Evolutionary conservation across 495 filamentous ascomycete genomes (phyloP), one percentile per base, ranked within the genome.

Genomic region (Aspergillus sparsus): DNA sequence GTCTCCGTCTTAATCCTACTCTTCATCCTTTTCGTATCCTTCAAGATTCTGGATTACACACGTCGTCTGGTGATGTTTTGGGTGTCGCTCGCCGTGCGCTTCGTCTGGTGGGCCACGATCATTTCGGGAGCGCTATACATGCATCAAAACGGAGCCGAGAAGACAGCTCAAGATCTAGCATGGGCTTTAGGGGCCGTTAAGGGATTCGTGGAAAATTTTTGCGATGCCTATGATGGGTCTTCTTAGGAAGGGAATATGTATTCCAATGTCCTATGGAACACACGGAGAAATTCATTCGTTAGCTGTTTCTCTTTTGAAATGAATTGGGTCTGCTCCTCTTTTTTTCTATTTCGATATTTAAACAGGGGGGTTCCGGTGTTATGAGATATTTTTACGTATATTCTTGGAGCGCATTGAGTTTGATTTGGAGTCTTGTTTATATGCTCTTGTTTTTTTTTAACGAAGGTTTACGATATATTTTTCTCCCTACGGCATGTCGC

Each of bases 1-100:
- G 63, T 85, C 46, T 84, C 87, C 15, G 72, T 89, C 56, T 66
- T 86, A 6, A 68, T 82, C 37, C 72, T 89, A 12, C 63, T 83
- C 1, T 56, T 86, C 42, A 60, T 83, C 45, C 64, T 92, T 35
- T 67, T 90, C 59, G 51, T 91, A 49, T 82, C 82, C 15, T 71
- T 93, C 60, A 83, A 87, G 67, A 65, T 92, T 54, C 72, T 94
- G n/a, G 74, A 85, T 66, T 85, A 86, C 69, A 71, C 88, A 31
- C 83, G 83, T 49, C 80, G 88, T 37, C 71, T 89, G 3, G 73
- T 95, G 54, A 77, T 91, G 67, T 93, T 83, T 70, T 91, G 90
- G 85, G 79, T 89, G n/a, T 68, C 76, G 42, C 66, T 93, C 49
- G 79, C 75, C 6, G 66, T 88, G 56, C 69, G 80, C 33, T 15